Evolutionary conservation across 2,329 filamentous ascomycete genomes (phyloP), one percentile per base, ranked within the genome.

Genomic region (Pyrenochaeta sp.): DNA sequence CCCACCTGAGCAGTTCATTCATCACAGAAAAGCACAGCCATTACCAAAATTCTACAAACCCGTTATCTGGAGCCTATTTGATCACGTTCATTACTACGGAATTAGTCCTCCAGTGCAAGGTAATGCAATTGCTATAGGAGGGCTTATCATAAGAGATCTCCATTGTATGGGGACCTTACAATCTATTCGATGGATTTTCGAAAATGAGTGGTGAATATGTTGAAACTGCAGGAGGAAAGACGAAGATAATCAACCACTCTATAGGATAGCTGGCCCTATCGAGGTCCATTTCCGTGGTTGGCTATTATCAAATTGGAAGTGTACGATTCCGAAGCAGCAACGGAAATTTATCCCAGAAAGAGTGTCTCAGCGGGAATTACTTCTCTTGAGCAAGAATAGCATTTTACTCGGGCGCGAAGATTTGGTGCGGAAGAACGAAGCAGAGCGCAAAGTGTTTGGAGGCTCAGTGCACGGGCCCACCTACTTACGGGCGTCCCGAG

Each of bases 381-480:
- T 19, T 19, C 19, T 19, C 19, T 19, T 19, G 19, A 19, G 19
- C 28, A 30, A 5, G 1, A 9, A 9, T 9, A 9, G 9, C 28
- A 30, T 36, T 15, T 36, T 10, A 9, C 32, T 2, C 9, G 3
- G 12, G 13, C 36, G 15, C 3, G 19, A 43, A 43, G 40, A 15
- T 24, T 3, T 42, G 39, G 8, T 19, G 40, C 22, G 15, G 36
- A 39, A 15, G 36, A 39, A 13, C 4, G 36, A n/a, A 39, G 15
- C 36, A 39, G 36, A 39, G 36, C 15, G 5, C 13, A n/a, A 3
- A 13, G 5, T 15, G 30, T 10, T 45, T 42, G n/a, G 1, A 19
- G 25, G 54, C 53, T 54, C 50, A 50, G 54, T 13, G 56, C 54
- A 40, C 25, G 30, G 39, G 39, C 59, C 51, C 50, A 40, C 24